Evolutionary conservation across 2,329 filamentous ascomycete genomes (phyloP).

Genomic region (Hysterium pulicare): DNA sequence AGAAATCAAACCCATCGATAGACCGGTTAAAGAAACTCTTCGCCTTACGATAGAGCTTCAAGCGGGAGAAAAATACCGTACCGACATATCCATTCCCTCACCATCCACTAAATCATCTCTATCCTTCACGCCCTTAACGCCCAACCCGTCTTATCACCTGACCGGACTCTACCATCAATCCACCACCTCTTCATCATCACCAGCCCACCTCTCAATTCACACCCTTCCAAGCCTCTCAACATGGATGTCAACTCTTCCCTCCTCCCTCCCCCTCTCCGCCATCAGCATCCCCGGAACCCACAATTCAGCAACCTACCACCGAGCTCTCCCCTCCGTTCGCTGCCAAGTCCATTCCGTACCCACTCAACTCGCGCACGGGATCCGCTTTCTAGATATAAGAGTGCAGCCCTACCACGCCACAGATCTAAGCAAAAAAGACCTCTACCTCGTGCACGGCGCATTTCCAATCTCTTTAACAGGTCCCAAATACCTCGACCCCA

Average conservation of each 20-base stretch:
- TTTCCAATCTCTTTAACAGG: slow-evolving; percentile 87
- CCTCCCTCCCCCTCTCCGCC: slow-evolving; percentile 69
- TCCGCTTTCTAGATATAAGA: slow-evolving; percentile 91
- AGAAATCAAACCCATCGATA: slow-evolving; percentile 58
- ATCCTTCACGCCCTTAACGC: slow-evolving; percentile 36
- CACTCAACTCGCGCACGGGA: slow-evolving; percentile 81
- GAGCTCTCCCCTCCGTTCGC: slow-evolving; percentile 84
- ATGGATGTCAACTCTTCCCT: slow-evolving; percentile 77
- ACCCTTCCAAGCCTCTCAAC: slow-evolving; percentile 57
- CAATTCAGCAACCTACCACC: slow-evolving; percentile 83
- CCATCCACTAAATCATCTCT: slow-evolving; percentile 46
- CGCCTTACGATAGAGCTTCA: slow-evolving; percentile 68
- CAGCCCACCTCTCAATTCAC: slow-evolving; percentile 29
- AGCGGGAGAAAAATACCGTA: slow-evolving; percentile 63
- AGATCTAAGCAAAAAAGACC: slow-evolving; percentile 58
- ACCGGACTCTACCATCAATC: slow-evolving; percentile 42
- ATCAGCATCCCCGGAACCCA: slow-evolving; percentile 94
- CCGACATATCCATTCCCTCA: slow-evolving; percentile 62
- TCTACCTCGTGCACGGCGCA: slow-evolving; percentile 82
- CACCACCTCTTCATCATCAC: slow-evolving; percentile 36
- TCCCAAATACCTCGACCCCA: slow-evolving; percentile 70
- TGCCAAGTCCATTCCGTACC: slow-evolving; percentile 79
- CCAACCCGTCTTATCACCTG: slow-evolving; percentile 39
- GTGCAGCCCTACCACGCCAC: slow-evolving; percentile 63
- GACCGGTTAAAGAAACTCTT: slow-evolving; percentile 59